phyloP scores from a whole-genome alignment of 805 yeast genomes.

The Ogataea paraovalis region DNA sequence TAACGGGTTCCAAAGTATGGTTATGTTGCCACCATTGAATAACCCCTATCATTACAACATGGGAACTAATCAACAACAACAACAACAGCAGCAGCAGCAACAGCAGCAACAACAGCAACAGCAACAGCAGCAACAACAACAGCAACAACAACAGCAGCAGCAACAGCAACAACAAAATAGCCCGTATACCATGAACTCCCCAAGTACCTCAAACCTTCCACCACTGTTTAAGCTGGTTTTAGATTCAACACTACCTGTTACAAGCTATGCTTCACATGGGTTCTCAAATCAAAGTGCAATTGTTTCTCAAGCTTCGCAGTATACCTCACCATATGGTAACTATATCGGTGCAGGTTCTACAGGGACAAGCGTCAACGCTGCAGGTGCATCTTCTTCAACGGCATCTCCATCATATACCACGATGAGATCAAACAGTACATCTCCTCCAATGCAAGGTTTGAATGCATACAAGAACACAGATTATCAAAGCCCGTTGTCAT shows the following conservation, averaged over 20 bases:
- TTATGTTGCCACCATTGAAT: slow-evolving; percentile 18
- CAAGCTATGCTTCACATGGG: slow-evolving; percentile 10
- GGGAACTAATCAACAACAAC: neutral
- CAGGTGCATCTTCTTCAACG: slow-evolving; percentile 1
- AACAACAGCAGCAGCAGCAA: slow-evolving; percentile 1
- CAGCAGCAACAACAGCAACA: slow-evolving; percentile 2
- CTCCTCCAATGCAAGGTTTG: slow-evolving; percentile 4
- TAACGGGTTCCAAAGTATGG: slow-evolving; percentile 5
- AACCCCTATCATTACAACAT: slow-evolving; percentile 10
- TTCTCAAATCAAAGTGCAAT: neutral
- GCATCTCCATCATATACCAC: slow-evolving; percentile 7
- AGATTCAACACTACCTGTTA: slow-evolving; percentile 23
- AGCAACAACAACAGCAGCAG: slow-evolving; percentile 4
- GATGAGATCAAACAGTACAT: slow-evolving; percentile 2
- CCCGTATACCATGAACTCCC: slow-evolving; percentile 3
- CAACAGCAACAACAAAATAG: slow-evolving; percentile 8
- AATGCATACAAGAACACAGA: slow-evolving; percentile 7
- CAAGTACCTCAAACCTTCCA: slow-evolving; percentile 13
- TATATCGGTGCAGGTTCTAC: neutral
- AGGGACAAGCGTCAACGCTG: neutral
- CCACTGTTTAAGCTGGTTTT: slow-evolving; percentile 25
- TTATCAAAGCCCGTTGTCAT: slow-evolving; percentile 4
- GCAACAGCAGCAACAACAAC: slow-evolving; percentile 3
- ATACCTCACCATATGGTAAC: neutral
- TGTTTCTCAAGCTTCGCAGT: neutral